Evolutionary conservation across 2,329 filamentous ascomycete species (phyloP), one percentile per base, ranked within the genome.

Genomic region (Talaromyces sp.): DNA sequence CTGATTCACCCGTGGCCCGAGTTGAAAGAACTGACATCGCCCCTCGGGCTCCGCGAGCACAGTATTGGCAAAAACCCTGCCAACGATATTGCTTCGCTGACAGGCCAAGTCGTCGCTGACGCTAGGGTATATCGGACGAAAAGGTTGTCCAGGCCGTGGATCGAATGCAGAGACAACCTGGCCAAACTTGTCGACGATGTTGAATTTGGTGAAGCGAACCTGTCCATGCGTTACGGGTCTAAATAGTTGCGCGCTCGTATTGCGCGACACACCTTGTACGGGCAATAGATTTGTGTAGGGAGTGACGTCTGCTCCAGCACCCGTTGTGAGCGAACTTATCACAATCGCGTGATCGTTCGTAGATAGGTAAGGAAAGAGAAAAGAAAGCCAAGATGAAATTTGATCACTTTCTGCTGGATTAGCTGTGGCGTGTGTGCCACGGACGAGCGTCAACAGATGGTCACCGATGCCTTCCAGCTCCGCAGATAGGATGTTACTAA

Each of bases 181-280:
- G 0, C 81, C 81, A 52, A 82, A 82, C 66, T 82, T 82, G 69
- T 83, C 81, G 35, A 83, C 70, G 44, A 83, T 73, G 65, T 81
- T 80, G 46, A 84, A 62, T 65, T 81, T 80, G 1, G 72, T 73
- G 64, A 82, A 79, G 9, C 69, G 64, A 23, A 83, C 70, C 65
- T 83, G 81, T 0, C 81, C 81, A 66, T 83, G 82, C 0, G 76
- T 80, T 0, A 74, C 79, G 0, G 76, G 76, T 65, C 82, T 82
- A 67, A 83, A 81, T 0, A 9, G 62, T 61, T 39, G 23, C 9
- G 48, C 59, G 23, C 31, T 42, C 6, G 8, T 44, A 16, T 4
- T 2, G 3, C 39, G 39, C 9, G 33, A 37, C 8, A 37, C 33
- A 37, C 33, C 33, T 37, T 37, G 33, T 11, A 37, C 33, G 12